Percentiles rank a stretch among this genome's conserved stretches.
Evolutionary conservation across 2,329 filamentous ascomycete species (phyloP).

Genomic region (Bipolaris gigantea): DNA sequence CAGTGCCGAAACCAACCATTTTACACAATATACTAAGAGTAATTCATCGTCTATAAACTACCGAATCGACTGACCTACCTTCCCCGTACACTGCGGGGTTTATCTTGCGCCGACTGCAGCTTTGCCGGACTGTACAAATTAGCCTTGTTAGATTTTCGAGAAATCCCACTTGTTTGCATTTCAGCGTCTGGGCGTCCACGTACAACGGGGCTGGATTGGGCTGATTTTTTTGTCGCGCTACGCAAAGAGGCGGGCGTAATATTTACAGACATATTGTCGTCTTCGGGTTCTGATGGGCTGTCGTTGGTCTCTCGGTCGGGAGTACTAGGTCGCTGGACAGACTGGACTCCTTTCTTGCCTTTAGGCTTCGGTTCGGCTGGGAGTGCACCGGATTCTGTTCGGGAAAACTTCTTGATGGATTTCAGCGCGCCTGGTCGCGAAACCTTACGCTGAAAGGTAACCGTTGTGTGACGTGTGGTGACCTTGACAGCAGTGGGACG

Average conservation of each 20-base stretch:
- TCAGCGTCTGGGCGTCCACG: not conserved
- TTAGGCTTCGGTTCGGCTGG: constrained; percentile 11
- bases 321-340: constrained; percentile 22
- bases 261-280: constrained; percentile 33
- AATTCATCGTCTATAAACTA: not conserved
- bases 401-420: constrained; percentile 21
- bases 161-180: not conserved
- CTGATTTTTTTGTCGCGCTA: constrained; percentile 31
- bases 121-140: not conserved
- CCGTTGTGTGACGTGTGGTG: constrained; percentile 27
- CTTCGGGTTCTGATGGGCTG: constrained; percentile 20
- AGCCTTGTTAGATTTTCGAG: not conserved
- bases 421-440: constrained; percentile 29
- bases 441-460: constrained; percentile 29
- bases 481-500: constrained; percentile 19
- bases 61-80: constrained; percentile 1
- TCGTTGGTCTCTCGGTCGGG: constrained; percentile 13
- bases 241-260: constrained; percentile 44
- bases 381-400: constrained; percentile 9
- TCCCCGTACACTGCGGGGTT: constrained; percentile 16
- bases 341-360: constrained; percentile 17
- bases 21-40: not conserved
- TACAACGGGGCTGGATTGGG: constrained; percentile 2
- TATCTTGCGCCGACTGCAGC: constrained; percentile 4
- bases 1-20: not conserved